Evolutionary conservation across 2,329 filamentous ascomycete species (phyloP).

Genomic region (Fusarium stilboides): DNA sequence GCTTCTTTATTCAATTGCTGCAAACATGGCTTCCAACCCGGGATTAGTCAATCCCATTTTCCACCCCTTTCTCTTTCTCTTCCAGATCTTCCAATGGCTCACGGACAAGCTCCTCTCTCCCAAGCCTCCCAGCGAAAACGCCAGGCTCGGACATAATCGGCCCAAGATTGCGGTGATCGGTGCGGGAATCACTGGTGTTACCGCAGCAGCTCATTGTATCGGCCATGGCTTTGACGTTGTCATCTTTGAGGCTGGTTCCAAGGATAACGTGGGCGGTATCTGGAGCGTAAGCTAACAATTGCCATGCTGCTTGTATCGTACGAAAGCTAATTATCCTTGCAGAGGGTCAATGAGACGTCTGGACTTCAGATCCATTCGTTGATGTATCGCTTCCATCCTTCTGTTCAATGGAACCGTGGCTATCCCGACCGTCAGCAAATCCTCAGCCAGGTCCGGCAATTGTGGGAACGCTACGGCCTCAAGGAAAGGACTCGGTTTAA

Average conservation of each 20-base stretch:
- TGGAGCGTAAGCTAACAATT: slow-evolving; percentile 74
- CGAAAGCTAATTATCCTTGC: slow-evolving; percentile 1
- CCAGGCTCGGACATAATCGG: slow-evolving; percentile 63
- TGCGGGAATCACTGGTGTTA: slow-evolving; percentile 81
- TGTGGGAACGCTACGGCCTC: slow-evolving; percentile 84
- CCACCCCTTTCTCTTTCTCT: slow-evolving; percentile 74
- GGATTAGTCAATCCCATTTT: slow-evolving; percentile 59
- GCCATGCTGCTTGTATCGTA: background rate
- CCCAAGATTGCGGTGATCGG: slow-evolving; percentile 80
- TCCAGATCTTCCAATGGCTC: slow-evolving; percentile 76
- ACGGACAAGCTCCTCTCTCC: slow-evolving; percentile 78
- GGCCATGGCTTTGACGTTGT: slow-evolving; percentile 88
- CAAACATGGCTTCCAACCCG: slow-evolving; percentile 53
- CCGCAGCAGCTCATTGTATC: slow-evolving; percentile 84
- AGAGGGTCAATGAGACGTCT: slow-evolving; percentile 86
- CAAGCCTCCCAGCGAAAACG: slow-evolving; percentile 72
- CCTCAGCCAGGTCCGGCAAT: slow-evolving; percentile 75
- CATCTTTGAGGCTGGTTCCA: slow-evolving; percentile 80
- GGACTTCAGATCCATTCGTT: slow-evolving; percentile 86
- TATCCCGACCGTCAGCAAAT: slow-evolving; percentile 86
- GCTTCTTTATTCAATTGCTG: background rate
- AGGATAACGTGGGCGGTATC: slow-evolving; percentile 80
- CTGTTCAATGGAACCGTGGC: slow-evolving; percentile 80
- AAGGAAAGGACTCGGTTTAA: slow-evolving; percentile 81
- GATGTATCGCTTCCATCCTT: slow-evolving; percentile 92